Evolutionary conservation across 257 asterid species (phyloP).

Genomic region (Solanum pimpinellifolium): DNA sequence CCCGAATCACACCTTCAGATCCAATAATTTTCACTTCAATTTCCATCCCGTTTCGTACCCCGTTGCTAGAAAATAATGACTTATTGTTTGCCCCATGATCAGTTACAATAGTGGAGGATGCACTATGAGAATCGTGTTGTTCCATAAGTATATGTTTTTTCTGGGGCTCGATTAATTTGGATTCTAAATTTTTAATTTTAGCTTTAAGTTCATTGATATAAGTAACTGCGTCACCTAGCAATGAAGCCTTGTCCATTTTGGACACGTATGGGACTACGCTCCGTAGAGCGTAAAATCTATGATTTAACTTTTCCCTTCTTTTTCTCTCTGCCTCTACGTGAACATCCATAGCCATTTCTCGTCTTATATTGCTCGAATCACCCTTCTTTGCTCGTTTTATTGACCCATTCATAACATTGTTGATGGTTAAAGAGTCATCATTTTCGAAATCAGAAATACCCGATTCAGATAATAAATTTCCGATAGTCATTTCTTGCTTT

Average conservation of each 20-base stretch:
- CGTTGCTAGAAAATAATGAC: background rate
- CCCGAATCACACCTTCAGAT: constrained; percentile 16
- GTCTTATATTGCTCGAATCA: background rate
- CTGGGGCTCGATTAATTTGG: background rate
- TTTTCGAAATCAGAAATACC: background rate
- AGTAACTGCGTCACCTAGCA: constrained; percentile 30
- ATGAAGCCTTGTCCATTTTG: constrained; percentile 34
- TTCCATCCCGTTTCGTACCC: background rate
- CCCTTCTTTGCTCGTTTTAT: background rate
- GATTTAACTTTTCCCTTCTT: constrained; percentile 30
- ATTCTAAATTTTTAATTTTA: constrained; percentile 10
- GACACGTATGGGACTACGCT: constrained; percentile 36
- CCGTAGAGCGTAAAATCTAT: constrained; percentile 33
- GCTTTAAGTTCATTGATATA: constrained; percentile 33
- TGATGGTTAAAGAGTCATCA: background rate
- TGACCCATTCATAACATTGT: background rate
- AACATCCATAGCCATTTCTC: background rate
- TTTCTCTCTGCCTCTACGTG: constrained; percentile 36
- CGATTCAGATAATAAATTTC: background rate
- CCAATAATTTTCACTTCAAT: constrained; percentile 23
- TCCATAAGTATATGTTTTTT: background rate
- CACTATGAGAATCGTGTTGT: constrained; percentile 8
- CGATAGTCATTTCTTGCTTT: background rate
- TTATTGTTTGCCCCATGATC: background rate
- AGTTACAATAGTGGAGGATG: background rate